These are phyloP conservation scores for Paraconiothyrium brasiliense DNA, from an alignment of 2,329 filamentous ascomycete genomes.

Conservation along the genomic window DNA sequence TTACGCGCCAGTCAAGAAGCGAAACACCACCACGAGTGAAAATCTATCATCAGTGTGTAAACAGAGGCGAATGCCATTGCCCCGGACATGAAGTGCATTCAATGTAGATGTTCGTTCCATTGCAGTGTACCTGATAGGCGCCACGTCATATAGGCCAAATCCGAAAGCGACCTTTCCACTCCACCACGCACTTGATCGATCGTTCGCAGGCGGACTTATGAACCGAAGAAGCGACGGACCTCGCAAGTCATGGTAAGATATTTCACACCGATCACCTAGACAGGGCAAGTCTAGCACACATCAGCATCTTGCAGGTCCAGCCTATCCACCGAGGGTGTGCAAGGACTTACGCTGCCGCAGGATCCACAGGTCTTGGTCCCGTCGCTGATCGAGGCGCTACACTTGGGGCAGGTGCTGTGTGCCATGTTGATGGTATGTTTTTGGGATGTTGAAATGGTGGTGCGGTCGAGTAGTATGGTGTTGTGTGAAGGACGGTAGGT, in stretches of 20 bases:
- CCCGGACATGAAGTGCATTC: too few relatives aligned
- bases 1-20: too few relatives aligned
- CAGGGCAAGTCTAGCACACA: constrained; percentile 33
- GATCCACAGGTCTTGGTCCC: constrained; percentile 49
- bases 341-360: constrained; percentile 48
- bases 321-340: neutral
- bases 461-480: neutral
- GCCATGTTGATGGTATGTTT: constrained; percentile 44
- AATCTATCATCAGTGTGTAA: too few relatives aligned
- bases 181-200: neutral
- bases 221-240: neutral
- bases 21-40: too few relatives aligned
- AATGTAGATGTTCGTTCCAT: neutral
- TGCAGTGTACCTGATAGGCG: neutral
- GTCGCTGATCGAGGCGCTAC: constrained; percentile 43
- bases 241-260: constrained; percentile 11
- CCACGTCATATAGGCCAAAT: neutral
- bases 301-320: constrained; percentile 2
- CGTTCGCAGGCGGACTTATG: neutral
- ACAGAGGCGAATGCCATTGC: too few relatives aligned
- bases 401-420: constrained; percentile 51
- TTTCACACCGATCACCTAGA: constrained; percentile 21
- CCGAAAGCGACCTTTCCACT: neutral
- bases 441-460: constrained; percentile 18
- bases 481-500: neutral